Base-by-base conservation (phyloP, 495 filamentous ascomycete genomes). In the Penicillium coffeae region DNA sequence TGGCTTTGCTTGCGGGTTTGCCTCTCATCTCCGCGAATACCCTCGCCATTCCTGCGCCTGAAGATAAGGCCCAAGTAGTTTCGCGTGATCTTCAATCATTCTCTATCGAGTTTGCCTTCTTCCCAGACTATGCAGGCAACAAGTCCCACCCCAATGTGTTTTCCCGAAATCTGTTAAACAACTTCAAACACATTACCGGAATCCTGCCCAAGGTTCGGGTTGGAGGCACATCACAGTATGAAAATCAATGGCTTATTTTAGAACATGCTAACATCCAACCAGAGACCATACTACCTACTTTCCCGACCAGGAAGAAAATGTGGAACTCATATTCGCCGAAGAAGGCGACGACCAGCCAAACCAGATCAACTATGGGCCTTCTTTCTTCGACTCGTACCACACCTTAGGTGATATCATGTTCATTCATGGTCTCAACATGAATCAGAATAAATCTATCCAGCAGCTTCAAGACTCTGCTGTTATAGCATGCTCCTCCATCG, bases 51-150 rank as follows among this genome's bases (percentile, higher is more conserved):
- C n/a, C n/a, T n/a, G n/a, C n/a, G n/a, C n/a, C n/a, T n/a, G n/a
- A n/a, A n/a, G n/a, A n/a, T n/a, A n/a, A n/a, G n/a, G n/a, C n/a
- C n/a, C n/a, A n/a, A n/a, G n/a, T n/a, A n/a, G n/a, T n/a, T n/a
- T n/a, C n/a, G n/a, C n/a, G n/a, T n/a, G 56, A 59, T 32, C 9
- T 59, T 1, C 48, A 49, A 8, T 54, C 59, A 6, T 51, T 60
- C 35, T 63, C 60, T 2, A 49, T 63, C 40, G 60, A 63, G 48
- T 60, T 63, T 44, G 48, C 52, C 0, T 57, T 46, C n/a, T 60
- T 63, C 21, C 54, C 57, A 0, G 51, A 60, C 18, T 63, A 60
- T 46, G 56, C 54, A 35, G 60, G 60, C 2, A 63, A 56, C 34
- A 55, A 56, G 13, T 55, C 56, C 1, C 39, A 52, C 13, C 60